Evolutionary conservation across 164 flowering plant genomes (phyloP), one percentile per base, ranked within the genome.

Genomic region (Vitis cinerea): DNA sequence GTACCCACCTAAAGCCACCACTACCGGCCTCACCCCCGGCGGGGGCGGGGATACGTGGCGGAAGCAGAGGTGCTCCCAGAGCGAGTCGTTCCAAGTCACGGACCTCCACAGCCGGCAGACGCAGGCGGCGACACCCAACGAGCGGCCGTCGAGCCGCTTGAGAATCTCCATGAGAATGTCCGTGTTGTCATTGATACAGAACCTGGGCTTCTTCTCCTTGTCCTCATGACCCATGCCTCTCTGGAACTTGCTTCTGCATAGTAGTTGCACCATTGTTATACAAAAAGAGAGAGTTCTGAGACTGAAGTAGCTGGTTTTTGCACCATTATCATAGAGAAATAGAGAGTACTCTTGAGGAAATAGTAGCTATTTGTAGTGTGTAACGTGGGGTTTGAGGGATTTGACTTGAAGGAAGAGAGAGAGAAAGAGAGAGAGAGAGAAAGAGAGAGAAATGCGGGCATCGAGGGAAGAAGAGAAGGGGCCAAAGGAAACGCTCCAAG

Each of bases 1-100:
- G 79, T 87, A 91, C 1, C 98, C 97, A 9, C 98, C 98, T 17
- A 93, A 77, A 4, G 98, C 92, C n/a, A 72, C 68, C 37, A 91
- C 97, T 59, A 93, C 82, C 9, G 85, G 78, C 14, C 85, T 75
- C 19, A 83, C 81, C 9, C 72, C 67, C 9, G 81, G 65, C 1
- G 83, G 81, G 10, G 85, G 88, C 11, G 82, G 84, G 13, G 85
- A 75, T n/a, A 82, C 81, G 76, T 87, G 90, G 68, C 97, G 88
- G 77, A 88, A 81, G 76, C 97, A 89, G 66, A 94, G 84, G 70
- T 80, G 81, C 78, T 94, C 98, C 98, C 98, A 94, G 50, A 92
- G 75, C 2, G 90, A 73, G 66, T 94, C 97, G 74, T 81, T 79
- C n/a, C 84, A 81, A 15, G 92, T 71, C 5, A 92, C 58, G 72